phyloP scores from a whole-genome alignment of 2,329 filamentous ascomycete genomes.

The Neofusicoccum ribis region DNA sequence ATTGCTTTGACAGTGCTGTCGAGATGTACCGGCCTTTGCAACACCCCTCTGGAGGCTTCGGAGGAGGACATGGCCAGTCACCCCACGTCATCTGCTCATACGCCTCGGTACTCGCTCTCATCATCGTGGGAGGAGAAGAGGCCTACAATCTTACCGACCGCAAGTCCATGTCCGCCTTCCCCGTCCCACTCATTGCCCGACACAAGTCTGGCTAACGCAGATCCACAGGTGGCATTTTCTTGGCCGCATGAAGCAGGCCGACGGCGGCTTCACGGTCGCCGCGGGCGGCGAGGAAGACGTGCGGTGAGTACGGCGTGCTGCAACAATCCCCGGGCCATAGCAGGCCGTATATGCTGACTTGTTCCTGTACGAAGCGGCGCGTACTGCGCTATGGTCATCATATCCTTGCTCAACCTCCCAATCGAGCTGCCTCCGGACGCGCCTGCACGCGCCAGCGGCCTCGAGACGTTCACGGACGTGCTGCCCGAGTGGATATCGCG shows the following conservation, averaged over 20 bases:
- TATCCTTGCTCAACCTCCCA: constrained; percentile 81
- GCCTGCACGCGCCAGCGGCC: constrained; percentile 62
- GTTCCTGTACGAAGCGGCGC: constrained; percentile 63
- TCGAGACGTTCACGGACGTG: constrained; percentile 70
- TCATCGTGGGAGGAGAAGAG: constrained; percentile 73
- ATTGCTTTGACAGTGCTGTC: constrained; percentile 52
- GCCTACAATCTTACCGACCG: constrained; percentile 77
- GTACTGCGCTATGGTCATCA: constrained; percentile 84
- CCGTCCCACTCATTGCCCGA: neutral
- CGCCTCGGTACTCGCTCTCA: constrained; percentile 75
- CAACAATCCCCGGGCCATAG: neutral
- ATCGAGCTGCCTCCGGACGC: constrained; percentile 74
- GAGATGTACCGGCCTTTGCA: constrained; percentile 80
- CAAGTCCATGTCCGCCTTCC: constrained; percentile 61
- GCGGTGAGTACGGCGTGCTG: constrained; percentile 55
- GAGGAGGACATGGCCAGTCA: constrained; percentile 86
- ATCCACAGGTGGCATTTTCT: constrained; percentile 74
- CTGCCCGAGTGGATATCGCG: constrained; percentile 77
- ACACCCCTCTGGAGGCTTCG: constrained; percentile 81
- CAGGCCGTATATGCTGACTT: constrained; percentile 19
- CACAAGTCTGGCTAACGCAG: constrained; percentile 35
- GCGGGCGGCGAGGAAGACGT: constrained; percentile 90
- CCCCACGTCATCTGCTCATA: constrained; percentile 90
- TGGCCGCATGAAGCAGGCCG: constrained; percentile 77
- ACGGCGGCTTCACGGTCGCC: constrained; percentile 88